phyloP scores from a whole-genome alignment of 352 stramenopile genomes.

The Globisporangium acanthophoron region DNA sequence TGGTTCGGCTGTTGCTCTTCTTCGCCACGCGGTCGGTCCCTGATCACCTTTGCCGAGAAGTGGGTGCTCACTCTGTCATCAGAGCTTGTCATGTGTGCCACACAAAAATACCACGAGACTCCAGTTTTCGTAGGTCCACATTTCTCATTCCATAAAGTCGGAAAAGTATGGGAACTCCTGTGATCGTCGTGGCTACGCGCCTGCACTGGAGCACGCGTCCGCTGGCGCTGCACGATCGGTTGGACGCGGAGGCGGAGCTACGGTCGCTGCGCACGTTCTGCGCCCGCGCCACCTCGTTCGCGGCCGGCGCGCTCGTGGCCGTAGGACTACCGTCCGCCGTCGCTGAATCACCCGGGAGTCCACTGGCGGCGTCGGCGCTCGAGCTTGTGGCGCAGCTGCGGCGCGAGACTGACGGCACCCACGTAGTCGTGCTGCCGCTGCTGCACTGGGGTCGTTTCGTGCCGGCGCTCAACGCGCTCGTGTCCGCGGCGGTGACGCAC shows the following conservation, averaged over 20 bases:
- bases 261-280: constrained; percentile 46
- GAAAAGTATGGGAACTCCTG: neutral
- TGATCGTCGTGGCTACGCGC: constrained; percentile 45
- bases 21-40: too few relatives aligned
- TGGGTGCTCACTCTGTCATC: too few relatives aligned
- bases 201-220: constrained; percentile 45
- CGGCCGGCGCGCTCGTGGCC: constrained; percentile 46
- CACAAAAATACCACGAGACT: too few relatives aligned
- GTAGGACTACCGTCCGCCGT: constrained; percentile 32
- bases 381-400: constrained; percentile 36
- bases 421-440: constrained; percentile 84
- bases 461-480: constrained; percentile 92
- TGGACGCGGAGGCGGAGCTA: constrained; percentile 44
- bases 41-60: too few relatives aligned
- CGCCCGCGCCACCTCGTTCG: constrained; percentile 39
- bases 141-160: neutral
- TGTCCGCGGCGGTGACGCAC: constrained; percentile 57
- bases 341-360: neutral
- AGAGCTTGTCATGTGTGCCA: too few relatives aligned
- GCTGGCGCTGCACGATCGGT: constrained; percentile 38
- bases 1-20: too few relatives aligned
- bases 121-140: too few relatives aligned
- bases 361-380: constrained; percentile 35
- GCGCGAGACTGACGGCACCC: constrained; percentile 2
- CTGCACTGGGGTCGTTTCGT: constrained; percentile 94